Evolutionary conservation across 208 protist genomes (phyloP), one percentile per base, ranked within the genome.

Genomic region (Acanthamoeba polyphaga): DNA sequence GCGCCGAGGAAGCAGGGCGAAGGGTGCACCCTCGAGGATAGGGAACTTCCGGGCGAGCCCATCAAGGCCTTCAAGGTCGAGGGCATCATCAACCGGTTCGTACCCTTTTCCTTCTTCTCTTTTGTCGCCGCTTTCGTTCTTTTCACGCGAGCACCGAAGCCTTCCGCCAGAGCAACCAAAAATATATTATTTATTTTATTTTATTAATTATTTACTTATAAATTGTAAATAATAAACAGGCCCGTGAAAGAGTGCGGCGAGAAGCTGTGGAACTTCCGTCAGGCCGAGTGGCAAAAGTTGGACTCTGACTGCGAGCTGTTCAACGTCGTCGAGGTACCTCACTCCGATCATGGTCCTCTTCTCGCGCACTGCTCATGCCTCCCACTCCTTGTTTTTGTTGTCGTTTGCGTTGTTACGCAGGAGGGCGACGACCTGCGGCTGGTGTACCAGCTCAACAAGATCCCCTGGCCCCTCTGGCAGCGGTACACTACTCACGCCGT

Each of bases 41-140:
- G 72, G 3, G 72, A 80, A 17, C 29, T 80, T 0, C 34, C n/a
- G 6, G 72, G 72, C 7, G 72, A 80, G 38, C 72, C 72, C 34
- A 80, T 80, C 72, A 80, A 80, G 72, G 72, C 72, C 34, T 80
- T 80, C 34, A 80, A 80, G 38, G 72, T 80, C 17, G 34, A 80
- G 15, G 38, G 34, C 38, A 80, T 49, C 34, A 19, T 80, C 34
- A 49, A 80, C 72, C 49, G 38, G 72, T 51, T 32, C 72, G 17
- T 51, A 29, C 60, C 22, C 22, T 13, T 66, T 13, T 70, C 38
- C 29, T 2, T 34, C 13, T n/a, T 34, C 22, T 6, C 64, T 70
- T 34, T 70, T 34, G 22, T 70, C 34, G 5, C 34, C 64, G 64
- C 34, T 34, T 70, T 70, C 58, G 58, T 27, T 38, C 64, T 19